Conservation (phyloP, 148 eudicot species). For the Chenopodium suecicum region DNA sequence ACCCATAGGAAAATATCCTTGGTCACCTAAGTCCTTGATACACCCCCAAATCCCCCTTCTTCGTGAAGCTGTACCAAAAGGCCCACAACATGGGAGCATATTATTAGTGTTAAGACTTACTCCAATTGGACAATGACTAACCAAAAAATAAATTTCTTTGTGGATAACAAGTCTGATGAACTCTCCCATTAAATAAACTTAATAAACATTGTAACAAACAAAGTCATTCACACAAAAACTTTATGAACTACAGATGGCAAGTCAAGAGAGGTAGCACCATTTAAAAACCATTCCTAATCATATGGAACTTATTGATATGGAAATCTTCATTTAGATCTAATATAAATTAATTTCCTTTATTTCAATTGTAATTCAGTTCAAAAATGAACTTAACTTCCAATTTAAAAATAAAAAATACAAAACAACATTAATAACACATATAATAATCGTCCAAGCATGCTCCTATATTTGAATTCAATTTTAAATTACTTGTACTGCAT, state of each 20-base stretch:
- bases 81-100: background rate
- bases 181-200: background rate
- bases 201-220: too few species aligned
- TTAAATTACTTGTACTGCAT: background rate
- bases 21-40: too few species aligned
- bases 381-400: background rate
- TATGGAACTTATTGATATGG: background rate
- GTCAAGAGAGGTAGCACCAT: background rate
- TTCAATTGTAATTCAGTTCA: background rate
- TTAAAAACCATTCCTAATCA: background rate
- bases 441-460: background rate
- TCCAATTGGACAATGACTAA: background rate
- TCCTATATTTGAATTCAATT: background rate
- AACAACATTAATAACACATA: background rate
- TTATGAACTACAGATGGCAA: background rate
- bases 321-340: background rate
- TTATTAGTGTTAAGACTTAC: too few species aligned
- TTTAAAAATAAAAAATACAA: background rate
- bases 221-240: too few species aligned
- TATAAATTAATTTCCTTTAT: background rate
- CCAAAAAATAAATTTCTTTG: too few species aligned
- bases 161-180: background rate
- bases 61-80: background rate
- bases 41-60: background rate
- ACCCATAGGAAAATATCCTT: too few species aligned